Conservation (phyloP, 1,284 basidiomycete genomes). For the Rhizoctonia solani region DNA sequence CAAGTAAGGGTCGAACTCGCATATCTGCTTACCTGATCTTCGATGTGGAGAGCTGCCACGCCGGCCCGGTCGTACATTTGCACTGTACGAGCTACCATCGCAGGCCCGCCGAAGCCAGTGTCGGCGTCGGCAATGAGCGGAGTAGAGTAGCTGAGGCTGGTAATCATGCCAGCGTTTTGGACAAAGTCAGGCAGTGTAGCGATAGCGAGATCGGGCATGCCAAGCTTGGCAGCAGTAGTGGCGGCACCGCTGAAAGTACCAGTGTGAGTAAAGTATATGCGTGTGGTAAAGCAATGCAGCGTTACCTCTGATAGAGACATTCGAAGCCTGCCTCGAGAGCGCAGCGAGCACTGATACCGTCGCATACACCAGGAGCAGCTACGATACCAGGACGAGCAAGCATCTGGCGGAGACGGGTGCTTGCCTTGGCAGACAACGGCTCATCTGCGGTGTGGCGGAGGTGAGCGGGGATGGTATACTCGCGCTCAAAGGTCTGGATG, state of each 20-base stretch:
- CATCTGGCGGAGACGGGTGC: conserved; percentile 74
- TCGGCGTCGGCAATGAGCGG: conserved; percentile 86
- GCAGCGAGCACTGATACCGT: conserved; percentile 77
- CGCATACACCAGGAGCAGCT: no score
- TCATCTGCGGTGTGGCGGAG: conserved; percentile 23
- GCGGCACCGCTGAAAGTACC: conserved; percentile 57
- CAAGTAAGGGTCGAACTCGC: neutral
- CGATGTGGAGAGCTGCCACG: no score
- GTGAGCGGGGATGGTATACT: conserved; percentile 19
- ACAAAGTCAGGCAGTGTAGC: conserved; percentile 81
- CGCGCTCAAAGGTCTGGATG: conserved; percentile 1
- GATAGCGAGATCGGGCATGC: conserved; percentile 78
- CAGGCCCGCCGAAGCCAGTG: conserved; percentile 79
- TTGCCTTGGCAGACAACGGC: conserved; percentile 64
- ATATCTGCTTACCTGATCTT: conserved; percentile 60
- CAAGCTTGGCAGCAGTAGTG: no score
- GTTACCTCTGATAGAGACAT: conserved; percentile 69
- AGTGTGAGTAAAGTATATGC: neutral
- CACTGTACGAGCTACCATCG: conserved; percentile 77
- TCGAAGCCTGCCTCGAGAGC: conserved; percentile 77
- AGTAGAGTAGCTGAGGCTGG: conserved; percentile 54
- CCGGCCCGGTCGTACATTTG: conserved; percentile 70
- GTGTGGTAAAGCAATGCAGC: neutral
- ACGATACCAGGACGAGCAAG: conserved; percentile 73
- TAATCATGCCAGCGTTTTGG: conserved; percentile 64